Percentiles rank a stretch among this genome's conserved stretches.
phyloP scores from a whole-genome alignment of 495 filamentous ascomycete species.

The Collariella sp. region DNA sequence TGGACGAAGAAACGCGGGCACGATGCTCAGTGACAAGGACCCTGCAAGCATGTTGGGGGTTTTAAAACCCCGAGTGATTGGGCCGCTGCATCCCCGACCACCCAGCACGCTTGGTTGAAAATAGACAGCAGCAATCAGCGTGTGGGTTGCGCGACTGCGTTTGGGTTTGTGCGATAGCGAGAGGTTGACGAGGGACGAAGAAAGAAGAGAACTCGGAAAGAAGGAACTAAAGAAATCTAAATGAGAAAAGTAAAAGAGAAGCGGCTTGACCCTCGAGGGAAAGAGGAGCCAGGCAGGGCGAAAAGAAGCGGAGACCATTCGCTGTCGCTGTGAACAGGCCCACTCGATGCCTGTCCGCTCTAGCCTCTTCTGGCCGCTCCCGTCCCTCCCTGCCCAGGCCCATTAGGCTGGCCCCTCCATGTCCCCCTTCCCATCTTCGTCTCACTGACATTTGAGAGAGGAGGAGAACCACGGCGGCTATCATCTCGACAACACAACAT shows the following conservation, averaged over 20 bases:
- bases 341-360: too few species aligned
- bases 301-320: background rate
- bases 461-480: slow-evolving; percentile 10
- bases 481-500: background rate
- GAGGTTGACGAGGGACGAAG: background rate
- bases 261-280: too few species aligned
- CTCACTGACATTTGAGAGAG: slow-evolving; percentile 2
- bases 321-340: background rate
- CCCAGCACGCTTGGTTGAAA: background rate
- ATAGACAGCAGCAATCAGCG: background rate
- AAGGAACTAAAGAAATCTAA: background rate
- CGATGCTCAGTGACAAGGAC: background rate
- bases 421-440: background rate
- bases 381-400: background rate
- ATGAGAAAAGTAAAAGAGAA: background rate
- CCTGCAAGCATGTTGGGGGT: background rate
- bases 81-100: too few species aligned
- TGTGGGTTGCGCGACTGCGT: background rate
- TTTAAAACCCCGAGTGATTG: background rate
- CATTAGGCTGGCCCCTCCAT: background rate
- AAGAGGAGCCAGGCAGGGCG: background rate
- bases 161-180: background rate
- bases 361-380: background rate
- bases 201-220: background rate
- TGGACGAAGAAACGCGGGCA: too few species aligned